Evolutionary conservation across 768 basidiomycete species (phyloP).

Genomic region (Tubosaeta sp.): DNA sequence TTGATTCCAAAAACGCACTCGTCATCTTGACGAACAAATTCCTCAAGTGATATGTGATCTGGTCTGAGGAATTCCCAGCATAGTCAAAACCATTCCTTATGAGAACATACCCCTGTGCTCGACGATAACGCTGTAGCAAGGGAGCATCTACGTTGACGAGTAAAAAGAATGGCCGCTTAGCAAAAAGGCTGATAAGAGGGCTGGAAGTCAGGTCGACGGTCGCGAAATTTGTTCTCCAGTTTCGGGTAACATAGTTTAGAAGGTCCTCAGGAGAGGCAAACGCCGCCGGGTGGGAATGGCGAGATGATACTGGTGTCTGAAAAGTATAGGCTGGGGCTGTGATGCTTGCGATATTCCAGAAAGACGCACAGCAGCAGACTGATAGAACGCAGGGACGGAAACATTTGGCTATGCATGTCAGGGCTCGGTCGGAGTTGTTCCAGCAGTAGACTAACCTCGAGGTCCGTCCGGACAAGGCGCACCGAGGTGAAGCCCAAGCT

Average conservation of each 20-base stretch:
- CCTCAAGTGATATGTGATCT: slow-evolving; percentile 47
- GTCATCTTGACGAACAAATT: slow-evolving; percentile 76
- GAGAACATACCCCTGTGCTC: slow-evolving; percentile 47
- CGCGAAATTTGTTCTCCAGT: slow-evolving; percentile 80
- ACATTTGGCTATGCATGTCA: slow-evolving; percentile 7
- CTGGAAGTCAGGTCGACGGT: slow-evolving; percentile 64
- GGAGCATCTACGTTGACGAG: slow-evolving; percentile 84
- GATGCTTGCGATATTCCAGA: not conserved
- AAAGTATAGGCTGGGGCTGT: slow-evolving; percentile 1
- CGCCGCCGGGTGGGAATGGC: slow-evolving; percentile 18
- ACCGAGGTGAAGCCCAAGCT: slow-evolving; percentile 54
- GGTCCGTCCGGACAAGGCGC: slow-evolving; percentile 28
- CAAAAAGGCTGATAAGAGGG: slow-evolving; percentile 60
- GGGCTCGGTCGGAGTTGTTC: not conserved
- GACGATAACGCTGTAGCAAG: slow-evolving; percentile 58
- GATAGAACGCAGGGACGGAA: not conserved
- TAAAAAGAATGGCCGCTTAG: slow-evolving; percentile 87
- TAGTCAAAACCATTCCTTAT: not conserved
- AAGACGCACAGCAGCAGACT: not conserved
- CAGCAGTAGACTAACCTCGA: slow-evolving; percentile 13
- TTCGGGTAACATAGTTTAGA: slow-evolving; percentile 69
- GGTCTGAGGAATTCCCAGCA: slow-evolving; percentile 17
- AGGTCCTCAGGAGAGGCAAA: slow-evolving; percentile 51
- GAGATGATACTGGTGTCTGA: slow-evolving; percentile 8
- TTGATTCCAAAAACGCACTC: slow-evolving; percentile 52